Conservation (phyloP, 306 rosid species). For the Citrullus colocynthis region DNA sequence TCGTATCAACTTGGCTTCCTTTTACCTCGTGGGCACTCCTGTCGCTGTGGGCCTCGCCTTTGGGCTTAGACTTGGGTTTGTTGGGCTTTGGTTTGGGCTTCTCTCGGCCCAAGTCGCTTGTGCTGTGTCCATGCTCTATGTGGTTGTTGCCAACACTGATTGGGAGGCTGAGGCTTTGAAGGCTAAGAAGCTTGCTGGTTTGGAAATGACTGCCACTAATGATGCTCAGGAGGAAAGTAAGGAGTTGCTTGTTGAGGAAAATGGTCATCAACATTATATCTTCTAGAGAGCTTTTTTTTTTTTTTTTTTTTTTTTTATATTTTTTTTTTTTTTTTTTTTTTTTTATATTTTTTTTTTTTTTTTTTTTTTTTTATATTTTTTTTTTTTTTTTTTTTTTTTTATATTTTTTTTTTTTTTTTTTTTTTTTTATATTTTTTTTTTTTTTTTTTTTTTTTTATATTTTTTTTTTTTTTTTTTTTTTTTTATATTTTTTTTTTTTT, state of each 20-base stretch:
- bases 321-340: not conserved
- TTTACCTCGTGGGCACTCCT: slow-evolving; percentile 78
- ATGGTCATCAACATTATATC: slow-evolving; percentile 14
- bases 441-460: not conserved
- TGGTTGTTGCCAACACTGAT: slow-evolving; percentile 44
- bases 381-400: not conserved
- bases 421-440: too few species aligned
- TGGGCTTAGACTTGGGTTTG: slow-evolving; percentile 53
- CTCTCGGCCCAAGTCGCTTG: slow-evolving; percentile 75
- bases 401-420: not conserved
- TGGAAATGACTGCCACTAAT: slow-evolving; percentile 25
- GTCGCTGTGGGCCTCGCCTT: slow-evolving; percentile 78
- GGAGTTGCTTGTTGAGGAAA: slow-evolving; percentile 27
- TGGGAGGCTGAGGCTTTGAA: slow-evolving; percentile 83
- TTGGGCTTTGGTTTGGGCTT: slow-evolving; percentile 91
- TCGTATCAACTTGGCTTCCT: slow-evolving; percentile 48
- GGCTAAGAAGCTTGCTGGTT: slow-evolving; percentile 40
- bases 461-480: not conserved
- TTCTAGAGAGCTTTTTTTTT: slow-evolving; percentile 15
- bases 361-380: too few species aligned
- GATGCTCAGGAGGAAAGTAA: slow-evolving; percentile 29
- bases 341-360: not conserved
- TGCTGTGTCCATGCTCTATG: slow-evolving; percentile 57
- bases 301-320: too few species aligned
- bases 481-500: too few species aligned